Evolutionary conservation across 257 asterid genomes (phyloP), one percentile per base, ranked within the genome.

Genomic region (Solanum corneliomulleri): DNA sequence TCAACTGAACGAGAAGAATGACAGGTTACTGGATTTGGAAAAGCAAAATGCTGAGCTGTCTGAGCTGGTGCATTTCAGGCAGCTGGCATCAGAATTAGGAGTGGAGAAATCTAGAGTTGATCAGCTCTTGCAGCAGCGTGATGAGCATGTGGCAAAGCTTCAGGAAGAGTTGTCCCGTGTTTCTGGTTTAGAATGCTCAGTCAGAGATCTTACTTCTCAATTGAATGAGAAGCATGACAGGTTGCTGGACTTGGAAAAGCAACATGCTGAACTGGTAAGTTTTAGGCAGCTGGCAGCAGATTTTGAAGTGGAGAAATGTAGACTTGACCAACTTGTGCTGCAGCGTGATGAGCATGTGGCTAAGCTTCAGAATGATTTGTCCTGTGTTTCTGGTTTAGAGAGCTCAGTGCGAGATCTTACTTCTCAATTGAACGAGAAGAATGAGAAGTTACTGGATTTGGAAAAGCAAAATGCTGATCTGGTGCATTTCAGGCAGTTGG

Each of bases 251-350:
- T 86, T 91, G 31, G 90, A 92, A 84, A 91, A 87, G 90, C 91
- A 91, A 89, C 89, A 92, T 41, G 86, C 90, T 86, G 98, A 95
- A 86, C 87, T 94, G 88, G 78, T 85, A 82, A 89, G 77, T 83
- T 88, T 89, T 69, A 91, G 89, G 91, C 92, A 91, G 78, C 91
- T 92, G 87, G 93, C 88, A 70, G 87, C 91, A 39, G 91, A 92
- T 89, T 92, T 93, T 49, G 96, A 94, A 87, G 75, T 85, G 88
- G 97, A 95, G 88, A 96, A 90, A 87, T 92, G 91, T 35, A 92
- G 93, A 85, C 94, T 92, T 68, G 64, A 87, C 86, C 91, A 74
- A 83, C 94, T 91, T 70, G 85, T 93, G 87, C 87, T 35, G 90
- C 94, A 90, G 92, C 94, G 89, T 70, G 90, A 89, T 16, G 89